Evolutionary conservation across 2,329 filamentous ascomycete species (phyloP).

Genomic region (Pseudogymnoascus sp.): DNA sequence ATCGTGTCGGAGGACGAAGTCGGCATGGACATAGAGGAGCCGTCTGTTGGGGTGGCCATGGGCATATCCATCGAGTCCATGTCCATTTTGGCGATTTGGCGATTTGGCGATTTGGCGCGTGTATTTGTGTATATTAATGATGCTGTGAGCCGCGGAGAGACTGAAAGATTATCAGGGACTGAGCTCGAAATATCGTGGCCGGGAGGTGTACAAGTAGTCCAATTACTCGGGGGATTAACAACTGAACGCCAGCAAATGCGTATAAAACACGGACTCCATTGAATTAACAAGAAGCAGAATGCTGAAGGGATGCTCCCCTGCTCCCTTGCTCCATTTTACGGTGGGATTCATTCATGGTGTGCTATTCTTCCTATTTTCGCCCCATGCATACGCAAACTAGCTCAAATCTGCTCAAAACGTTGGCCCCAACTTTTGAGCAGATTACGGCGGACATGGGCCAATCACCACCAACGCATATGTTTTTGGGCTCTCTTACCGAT

Average conservation of each 20-base stretch:
- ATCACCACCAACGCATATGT: neutral
- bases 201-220: neutral
- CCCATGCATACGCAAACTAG: neutral
- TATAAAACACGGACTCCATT: neutral
- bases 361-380: neutral
- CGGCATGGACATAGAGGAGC: neutral
- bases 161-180: neutral
- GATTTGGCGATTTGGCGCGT: neutral
- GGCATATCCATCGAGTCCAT: neutral
- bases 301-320: neutral
- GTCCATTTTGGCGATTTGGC: neutral
- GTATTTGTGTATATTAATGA: neutral
- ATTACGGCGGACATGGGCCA: neutral
- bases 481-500: neutral
- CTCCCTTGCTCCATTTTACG: neutral
- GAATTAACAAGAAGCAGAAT: neutral
- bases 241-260: neutral
- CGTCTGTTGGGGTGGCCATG: conserved; percentile 6
- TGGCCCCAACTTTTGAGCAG: neutral
- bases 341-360: neutral
- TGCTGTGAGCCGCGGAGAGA: neutral
- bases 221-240: neutral
- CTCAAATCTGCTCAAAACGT: neutral
- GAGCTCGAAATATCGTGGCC: neutral
- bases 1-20: neutral